Percentiles rank a stretch among this genome's conserved stretches.
These are phyloP conservation scores for Diplodia scrobiculata DNA, from an alignment of 2,329 filamentous ascomycete genomes.

Conservation along the genomic window DNA sequence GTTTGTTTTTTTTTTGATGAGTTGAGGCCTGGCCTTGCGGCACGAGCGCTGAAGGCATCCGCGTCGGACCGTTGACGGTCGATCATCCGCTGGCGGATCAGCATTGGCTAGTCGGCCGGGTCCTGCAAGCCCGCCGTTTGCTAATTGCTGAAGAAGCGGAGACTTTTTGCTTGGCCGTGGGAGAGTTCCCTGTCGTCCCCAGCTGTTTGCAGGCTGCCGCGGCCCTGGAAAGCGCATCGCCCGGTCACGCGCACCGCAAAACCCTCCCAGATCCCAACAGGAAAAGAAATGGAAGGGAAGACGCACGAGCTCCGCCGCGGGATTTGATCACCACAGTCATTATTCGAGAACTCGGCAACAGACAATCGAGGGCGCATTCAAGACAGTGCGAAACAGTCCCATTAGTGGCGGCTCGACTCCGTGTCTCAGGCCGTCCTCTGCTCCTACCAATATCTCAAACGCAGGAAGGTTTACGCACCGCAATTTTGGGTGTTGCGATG, in stretches of 20 bases:
- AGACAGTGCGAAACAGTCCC: slow-evolving; percentile 8
- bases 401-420: slow-evolving; percentile 10
- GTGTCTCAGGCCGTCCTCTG: slow-evolving; percentile 17
- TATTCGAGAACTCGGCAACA: slow-evolving; percentile 5
- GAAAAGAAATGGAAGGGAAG: slow-evolving; percentile 23
- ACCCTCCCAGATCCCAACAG: not conserved
- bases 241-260: slow-evolving; percentile 9
- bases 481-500: slow-evolving; percentile 19
- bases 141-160: not conserved
- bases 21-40: slow-evolving; percentile 5
- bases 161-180: not conserved
- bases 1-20: slow-evolving; percentile 26
- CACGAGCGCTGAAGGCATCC: slow-evolving; percentile 23
- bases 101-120: slow-evolving; percentile 18
- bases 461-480: slow-evolving; percentile 15
- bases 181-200: not conserved
- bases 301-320: slow-evolving; percentile 16
- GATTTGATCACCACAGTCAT: slow-evolving; percentile 26
- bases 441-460: slow-evolving; percentile 24
- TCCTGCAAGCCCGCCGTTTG: slow-evolving; percentile 2
- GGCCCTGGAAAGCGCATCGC: not conserved
- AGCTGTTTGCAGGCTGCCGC: not conserved
- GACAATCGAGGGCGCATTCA: slow-evolving; percentile 8
- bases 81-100: slow-evolving; percentile 27
- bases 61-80: slow-evolving; percentile 26